A percentile compares a stretch with the other conserved stretches of the same genome.
Conservation (phyloP, 192 early-diverging fungal species). For the Spizellomyces punctatus region DNA sequence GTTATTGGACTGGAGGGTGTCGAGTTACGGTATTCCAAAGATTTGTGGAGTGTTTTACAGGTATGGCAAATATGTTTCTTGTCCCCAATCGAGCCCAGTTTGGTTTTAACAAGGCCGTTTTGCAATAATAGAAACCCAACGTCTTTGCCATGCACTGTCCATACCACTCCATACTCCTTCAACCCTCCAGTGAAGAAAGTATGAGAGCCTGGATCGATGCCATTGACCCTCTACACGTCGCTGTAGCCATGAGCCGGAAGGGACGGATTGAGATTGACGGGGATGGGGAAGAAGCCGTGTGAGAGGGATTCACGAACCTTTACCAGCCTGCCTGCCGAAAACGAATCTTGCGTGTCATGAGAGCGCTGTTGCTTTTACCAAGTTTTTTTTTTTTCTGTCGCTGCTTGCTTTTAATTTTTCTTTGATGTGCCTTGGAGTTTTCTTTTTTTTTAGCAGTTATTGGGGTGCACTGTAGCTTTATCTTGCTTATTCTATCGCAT, state of each 20-base stretch:
- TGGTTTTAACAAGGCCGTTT: constrained; percentile 5
- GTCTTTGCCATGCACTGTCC: constrained; percentile 75
- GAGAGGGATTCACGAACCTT: background rate
- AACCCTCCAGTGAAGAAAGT: constrained; percentile 61
- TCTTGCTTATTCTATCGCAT: too few species aligned
- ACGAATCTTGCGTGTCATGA: background rate
- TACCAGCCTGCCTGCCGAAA: background rate
- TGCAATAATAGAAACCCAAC: constrained; percentile 52
- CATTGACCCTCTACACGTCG: constrained; percentile 44
- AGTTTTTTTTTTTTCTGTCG: too few species aligned
- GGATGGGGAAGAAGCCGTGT: constrained; percentile 47
- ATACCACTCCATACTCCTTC: constrained; percentile 61
- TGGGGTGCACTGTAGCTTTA: too few species aligned
- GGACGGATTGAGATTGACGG: constrained; percentile 14
- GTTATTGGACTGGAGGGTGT: constrained; percentile 79
- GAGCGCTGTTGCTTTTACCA: too few species aligned
- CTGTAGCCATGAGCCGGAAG: constrained; percentile 23
- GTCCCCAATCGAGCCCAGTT: background rate
- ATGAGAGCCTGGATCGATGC: constrained; percentile 67
- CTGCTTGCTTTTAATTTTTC: too few species aligned
- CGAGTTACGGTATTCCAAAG: constrained; percentile 56
- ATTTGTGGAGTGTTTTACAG: constrained; percentile 60
- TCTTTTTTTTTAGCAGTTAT: too few species aligned
- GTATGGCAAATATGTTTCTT: constrained; percentile 38
- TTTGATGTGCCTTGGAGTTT: too few species aligned